Evolutionary conservation across 495 filamentous ascomycete genomes (phyloP).

Genomic region (Tuber calosporum): DNA sequence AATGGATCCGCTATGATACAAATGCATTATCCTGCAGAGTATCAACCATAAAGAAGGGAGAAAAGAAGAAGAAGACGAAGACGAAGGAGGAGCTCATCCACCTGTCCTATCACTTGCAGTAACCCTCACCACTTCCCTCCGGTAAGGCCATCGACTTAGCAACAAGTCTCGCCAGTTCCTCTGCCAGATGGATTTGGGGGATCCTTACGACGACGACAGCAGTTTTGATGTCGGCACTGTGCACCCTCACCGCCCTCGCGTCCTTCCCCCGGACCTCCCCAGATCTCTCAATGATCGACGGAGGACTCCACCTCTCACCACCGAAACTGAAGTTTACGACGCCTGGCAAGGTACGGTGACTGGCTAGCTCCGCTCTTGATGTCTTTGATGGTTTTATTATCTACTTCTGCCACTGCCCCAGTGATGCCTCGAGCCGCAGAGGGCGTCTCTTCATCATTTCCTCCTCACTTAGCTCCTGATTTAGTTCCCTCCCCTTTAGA

Average conservation of each 20-base stretch:
- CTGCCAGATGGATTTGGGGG: conserved; percentile 53
- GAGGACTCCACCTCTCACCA: conserved; percentile 46
- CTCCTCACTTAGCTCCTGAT: neutral
- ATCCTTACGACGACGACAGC: conserved; percentile 23
- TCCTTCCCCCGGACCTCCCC: conserved; percentile 79
- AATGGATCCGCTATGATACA: neutral
- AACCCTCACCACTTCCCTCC: neutral
- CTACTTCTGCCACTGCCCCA: conserved; percentile 1
- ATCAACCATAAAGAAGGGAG: conserved; percentile 1
- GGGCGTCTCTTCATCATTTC: neutral
- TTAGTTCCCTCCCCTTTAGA: neutral
- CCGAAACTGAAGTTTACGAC: conserved; percentile 95
- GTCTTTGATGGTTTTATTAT: neutral
- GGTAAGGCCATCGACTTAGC: conserved; percentile 7
- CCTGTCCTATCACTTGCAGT: neutral
- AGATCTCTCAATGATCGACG: conserved; percentile 83
- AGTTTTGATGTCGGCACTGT: conserved; percentile 43
- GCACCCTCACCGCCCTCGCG: conserved; percentile 45
- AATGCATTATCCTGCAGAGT: neutral
- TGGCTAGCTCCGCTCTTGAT: conserved; percentile 25
- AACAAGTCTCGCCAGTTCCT: neutral
- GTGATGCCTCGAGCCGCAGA: neutral
- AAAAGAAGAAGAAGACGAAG: neutral
- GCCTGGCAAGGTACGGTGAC: conserved; percentile 81
- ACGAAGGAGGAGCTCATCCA: neutral